Conservation (phyloP, 108 stramenopile genomes). For the Bacterosira constricta region DNA sequence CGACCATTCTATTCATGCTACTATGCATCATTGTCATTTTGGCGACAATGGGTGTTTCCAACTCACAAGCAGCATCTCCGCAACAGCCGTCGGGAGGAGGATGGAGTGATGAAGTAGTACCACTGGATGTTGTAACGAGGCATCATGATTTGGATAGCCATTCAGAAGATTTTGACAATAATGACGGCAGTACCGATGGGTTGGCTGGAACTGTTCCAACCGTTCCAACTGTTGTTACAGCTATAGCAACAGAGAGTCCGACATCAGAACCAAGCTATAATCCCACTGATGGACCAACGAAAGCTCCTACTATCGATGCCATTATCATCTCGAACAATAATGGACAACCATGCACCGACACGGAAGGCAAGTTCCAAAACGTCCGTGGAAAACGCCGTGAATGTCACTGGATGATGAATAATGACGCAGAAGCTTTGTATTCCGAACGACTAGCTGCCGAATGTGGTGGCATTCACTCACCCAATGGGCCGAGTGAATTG, state of each 20-base stretch:
- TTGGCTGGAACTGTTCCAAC: too few species aligned
- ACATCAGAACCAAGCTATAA: background rate
- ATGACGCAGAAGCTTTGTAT: background rate
- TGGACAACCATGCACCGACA: conserved; percentile 8
- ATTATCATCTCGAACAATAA: background rate
- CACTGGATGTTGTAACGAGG: too few species aligned
- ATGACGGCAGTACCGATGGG: too few species aligned
- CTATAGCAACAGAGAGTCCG: background rate
- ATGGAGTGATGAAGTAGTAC: background rate
- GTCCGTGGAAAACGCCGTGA: conserved; percentile 6
- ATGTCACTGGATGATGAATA: conserved; percentile 16
- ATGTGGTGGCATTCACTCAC: conserved; percentile 38
- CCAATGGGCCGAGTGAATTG: conserved; percentile 24
- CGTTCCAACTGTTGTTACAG: background rate
- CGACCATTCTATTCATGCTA: conserved; percentile 13
- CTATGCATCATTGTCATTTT: conserved; percentile 13
- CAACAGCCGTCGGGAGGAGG: too few species aligned
- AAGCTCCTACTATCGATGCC: background rate
- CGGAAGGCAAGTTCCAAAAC: conserved; percentile 5
- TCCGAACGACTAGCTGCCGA: conserved; percentile 20
- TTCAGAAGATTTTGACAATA: too few species aligned
- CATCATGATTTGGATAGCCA: too few species aligned
- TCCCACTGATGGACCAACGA: background rate
- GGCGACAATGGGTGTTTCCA: background rate
- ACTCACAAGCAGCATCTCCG: too few species aligned